Percentiles rank a stretch among this genome's conserved stretches.
phyloP scores from a whole-genome alignment of 805 yeast species.

The Candida hungchunana region DNA sequence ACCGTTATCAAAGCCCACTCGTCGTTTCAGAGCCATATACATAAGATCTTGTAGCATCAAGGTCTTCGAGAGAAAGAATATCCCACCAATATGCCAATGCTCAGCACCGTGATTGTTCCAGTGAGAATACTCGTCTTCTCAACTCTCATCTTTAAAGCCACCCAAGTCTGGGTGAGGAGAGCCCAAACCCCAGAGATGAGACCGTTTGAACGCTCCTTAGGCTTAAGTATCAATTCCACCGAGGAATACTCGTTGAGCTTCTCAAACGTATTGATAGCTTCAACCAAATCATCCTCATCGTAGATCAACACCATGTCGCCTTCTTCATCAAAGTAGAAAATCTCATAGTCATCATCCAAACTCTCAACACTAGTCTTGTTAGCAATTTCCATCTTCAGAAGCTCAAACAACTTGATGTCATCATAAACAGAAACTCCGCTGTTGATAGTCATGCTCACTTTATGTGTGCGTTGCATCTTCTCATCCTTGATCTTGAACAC shows the following conservation, averaged over 20 bases:
- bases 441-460: constrained; percentile 23
- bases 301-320: constrained; percentile 32
- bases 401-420: constrained; percentile 20
- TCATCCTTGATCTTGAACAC: constrained; percentile 20
- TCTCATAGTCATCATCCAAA: constrained; percentile 20
- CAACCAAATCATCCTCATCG: constrained; percentile 32
- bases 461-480: constrained; percentile 15
- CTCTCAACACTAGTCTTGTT: constrained; percentile 20
- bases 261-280: constrained; percentile 23
- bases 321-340: constrained; percentile 38
- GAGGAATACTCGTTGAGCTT: constrained; percentile 1
- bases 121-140: constrained; percentile 4
- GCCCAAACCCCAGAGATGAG: constrained; percentile 8
- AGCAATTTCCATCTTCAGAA: constrained; percentile 24
- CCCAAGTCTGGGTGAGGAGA: constrained; percentile 5
- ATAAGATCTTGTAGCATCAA: too few relatives aligned
- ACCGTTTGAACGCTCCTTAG: constrained; percentile 1
- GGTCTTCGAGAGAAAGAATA: constrained; percentile 11
- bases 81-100: constrained; percentile 24
- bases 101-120: constrained; percentile 20
- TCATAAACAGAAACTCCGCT: constrained; percentile 20
- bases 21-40: too few relatives aligned
- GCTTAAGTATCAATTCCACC: constrained; percentile 17
- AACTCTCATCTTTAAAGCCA: not conserved
- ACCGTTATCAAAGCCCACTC: too few relatives aligned